Percentiles rank a stretch among this genome's conserved stretches.
Conservation (phyloP, 2,329 filamentous ascomycete species). For the Nothomitra cinnamomea region DNA sequence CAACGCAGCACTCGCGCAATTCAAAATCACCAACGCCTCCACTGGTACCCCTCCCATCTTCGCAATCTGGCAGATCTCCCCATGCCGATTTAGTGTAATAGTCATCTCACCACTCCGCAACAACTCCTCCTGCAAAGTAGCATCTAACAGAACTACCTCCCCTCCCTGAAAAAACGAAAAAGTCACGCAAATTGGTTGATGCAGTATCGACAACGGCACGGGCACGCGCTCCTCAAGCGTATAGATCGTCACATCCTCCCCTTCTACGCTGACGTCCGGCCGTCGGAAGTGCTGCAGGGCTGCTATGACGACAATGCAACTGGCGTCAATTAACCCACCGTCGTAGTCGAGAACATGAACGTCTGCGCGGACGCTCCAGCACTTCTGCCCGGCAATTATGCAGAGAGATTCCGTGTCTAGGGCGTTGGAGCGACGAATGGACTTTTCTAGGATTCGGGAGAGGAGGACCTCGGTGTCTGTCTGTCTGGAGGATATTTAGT, state of each 20-base stretch:
- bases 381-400: conserved; percentile 76
- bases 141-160: conserved; percentile 25
- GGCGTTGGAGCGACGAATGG: conserved; percentile 77
- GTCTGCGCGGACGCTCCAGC: conserved; percentile 81
- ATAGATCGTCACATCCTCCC: conserved; percentile 71
- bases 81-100: conserved; percentile 74
- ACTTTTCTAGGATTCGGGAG: conserved; percentile 81
- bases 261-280: conserved; percentile 75
- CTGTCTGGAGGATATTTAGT: conserved; percentile 30
- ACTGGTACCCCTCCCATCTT: conserved; percentile 77
- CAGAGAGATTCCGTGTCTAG: conserved; percentile 93
- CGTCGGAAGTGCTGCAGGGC: conserved; percentile 82
- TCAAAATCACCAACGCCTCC: conserved; percentile 61
- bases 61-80: conserved; percentile 78
- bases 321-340: conserved; percentile 72
- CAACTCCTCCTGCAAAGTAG: conserved; percentile 47
- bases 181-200: conserved; percentile 80
- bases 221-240: conserved; percentile 74
- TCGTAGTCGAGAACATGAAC: conserved; percentile 85
- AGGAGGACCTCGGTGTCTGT: conserved; percentile 75
- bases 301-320: conserved; percentile 74
- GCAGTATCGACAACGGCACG: conserved; percentile 75
- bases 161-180: conserved; percentile 58
- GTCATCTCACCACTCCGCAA: conserved; percentile 56
- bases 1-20: conserved; percentile 58